Percentiles rank a stretch among this genome's conserved stretches.
phyloP scores from a whole-genome alignment of 2,329 filamentous ascomycete species.

The Pseudogymnoascus sp. region DNA sequence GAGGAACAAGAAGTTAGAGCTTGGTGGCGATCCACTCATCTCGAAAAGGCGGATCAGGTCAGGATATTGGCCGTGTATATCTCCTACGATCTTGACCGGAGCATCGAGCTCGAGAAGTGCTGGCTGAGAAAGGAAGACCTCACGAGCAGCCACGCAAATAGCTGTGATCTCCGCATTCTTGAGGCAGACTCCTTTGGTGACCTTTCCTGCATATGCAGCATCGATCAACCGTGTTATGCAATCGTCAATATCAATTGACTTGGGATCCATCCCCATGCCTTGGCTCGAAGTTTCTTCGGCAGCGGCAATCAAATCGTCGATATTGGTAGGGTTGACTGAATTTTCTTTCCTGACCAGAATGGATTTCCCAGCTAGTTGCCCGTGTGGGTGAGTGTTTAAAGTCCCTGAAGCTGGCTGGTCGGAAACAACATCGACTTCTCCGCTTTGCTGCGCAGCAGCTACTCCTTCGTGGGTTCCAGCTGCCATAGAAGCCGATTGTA shows the following conservation, averaged over 20 bases:
- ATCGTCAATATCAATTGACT: slow-evolving; percentile 89
- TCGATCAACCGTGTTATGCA: slow-evolving; percentile 93
- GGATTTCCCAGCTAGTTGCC: slow-evolving; percentile 72
- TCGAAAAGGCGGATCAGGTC: slow-evolving; percentile 96
- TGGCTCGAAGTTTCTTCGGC: slow-evolving; percentile 39
- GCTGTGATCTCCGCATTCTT: slow-evolving; percentile 97
- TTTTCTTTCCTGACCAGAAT: slow-evolving; percentile 74
- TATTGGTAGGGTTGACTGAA: slow-evolving; percentile 46
- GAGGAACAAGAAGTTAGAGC: slow-evolving; percentile 85
- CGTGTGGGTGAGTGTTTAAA: slow-evolving; percentile 48
- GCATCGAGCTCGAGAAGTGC: slow-evolving; percentile 86
- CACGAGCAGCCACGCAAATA: slow-evolving; percentile 81
- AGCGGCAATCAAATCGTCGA: slow-evolving; percentile 27
- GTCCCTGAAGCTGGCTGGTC: slow-evolving; percentile 72
- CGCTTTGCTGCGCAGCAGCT: slow-evolving; percentile 70
- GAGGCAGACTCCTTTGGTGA: slow-evolving; percentile 93
- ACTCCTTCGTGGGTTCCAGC: slow-evolving; percentile 65
- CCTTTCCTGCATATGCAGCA: slow-evolving; percentile 90
- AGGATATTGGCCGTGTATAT: slow-evolving; percentile 94
- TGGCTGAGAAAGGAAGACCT: slow-evolving; percentile 85
- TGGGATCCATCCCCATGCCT: slow-evolving; percentile 80
- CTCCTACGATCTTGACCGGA: slow-evolving; percentile 95
- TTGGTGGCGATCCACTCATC: slow-evolving; percentile 94
- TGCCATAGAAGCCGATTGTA: slow-evolving; percentile 67
- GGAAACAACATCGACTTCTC: slow-evolving; percentile 91